Conservation (phyloP, 495 filamentous ascomycete species). For the Annulohypoxylon stygium region DNA sequence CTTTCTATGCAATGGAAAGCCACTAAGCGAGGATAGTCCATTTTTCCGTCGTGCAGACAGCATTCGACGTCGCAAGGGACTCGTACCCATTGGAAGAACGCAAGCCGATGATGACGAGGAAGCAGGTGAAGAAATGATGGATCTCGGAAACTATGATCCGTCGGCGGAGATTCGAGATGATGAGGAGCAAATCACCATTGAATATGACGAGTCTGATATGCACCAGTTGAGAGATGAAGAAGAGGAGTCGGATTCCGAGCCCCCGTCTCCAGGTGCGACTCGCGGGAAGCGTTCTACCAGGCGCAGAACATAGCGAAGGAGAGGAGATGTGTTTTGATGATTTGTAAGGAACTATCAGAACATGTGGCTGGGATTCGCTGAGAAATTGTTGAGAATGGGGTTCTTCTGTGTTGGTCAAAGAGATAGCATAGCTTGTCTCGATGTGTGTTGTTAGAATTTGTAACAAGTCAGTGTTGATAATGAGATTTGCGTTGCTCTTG, state of each 20-base stretch:
- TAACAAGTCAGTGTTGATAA: not conserved
- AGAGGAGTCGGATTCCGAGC: not conserved
- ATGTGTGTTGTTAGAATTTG: not conserved
- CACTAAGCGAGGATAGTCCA: slow-evolving; percentile 57
- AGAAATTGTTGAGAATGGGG: not conserved
- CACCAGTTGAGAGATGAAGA: slow-evolving; percentile 5
- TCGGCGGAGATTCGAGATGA: slow-evolving; percentile 30
- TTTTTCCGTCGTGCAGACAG: slow-evolving; percentile 57
- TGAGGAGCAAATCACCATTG: slow-evolving; percentile 36
- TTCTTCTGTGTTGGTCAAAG: not conserved
- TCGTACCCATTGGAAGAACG: slow-evolving; percentile 14
- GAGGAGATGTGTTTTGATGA: not conserved
- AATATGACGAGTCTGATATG: slow-evolving; percentile 42
- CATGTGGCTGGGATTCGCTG: not conserved
- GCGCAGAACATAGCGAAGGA: not conserved
- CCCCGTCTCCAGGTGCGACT: not conserved
- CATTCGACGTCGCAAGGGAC: slow-evolving; percentile 1
- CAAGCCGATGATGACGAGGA: slow-evolving; percentile 26
- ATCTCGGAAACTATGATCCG: slow-evolving; percentile 41
- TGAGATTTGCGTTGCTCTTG: not conserved
- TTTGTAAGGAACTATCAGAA: not conserved
- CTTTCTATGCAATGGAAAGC: slow-evolving; percentile 62
- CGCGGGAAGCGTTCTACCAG: not conserved
- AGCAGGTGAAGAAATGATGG: slow-evolving; percentile 29
- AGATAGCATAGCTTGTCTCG: not conserved